Evolutionary conservation across 768 basidiomycete species (phyloP), one percentile per base, ranked within the genome.

Genomic region (Boletellus sp.): DNA sequence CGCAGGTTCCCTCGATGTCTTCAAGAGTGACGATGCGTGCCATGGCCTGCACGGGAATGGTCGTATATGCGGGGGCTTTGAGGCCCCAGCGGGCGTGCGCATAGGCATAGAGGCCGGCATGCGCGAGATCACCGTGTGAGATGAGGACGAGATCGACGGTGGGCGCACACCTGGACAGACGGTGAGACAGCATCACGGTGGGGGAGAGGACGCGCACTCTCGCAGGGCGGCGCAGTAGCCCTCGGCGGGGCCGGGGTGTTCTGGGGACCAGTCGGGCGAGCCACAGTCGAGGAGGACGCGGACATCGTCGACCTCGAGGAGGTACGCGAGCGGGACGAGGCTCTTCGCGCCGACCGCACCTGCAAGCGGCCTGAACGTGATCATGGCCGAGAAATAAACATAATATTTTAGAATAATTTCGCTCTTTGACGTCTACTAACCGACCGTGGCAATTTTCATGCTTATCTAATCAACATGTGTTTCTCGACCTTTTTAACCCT

Each of bases 21-120:
- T 97, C 92, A 6, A 87, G 79, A 2, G 89, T 87, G 15, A 91
- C 91, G 37, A 97, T 90, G 31, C 91, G 79, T 4, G 90, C 95
- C 86, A 94, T 95, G 48, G 94, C 92, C 58, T 94, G 91, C 0
- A 96, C 93, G 33, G 95, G 95, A 23, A 97, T 79, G 3, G 94
- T 95, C 0, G 90, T 88, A 66, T 98, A 99, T 17, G 93, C 84
- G 3, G 94, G 92, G 19, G 94, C 94, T 51, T 79, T 85, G 36
- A 98, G 76, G 19, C 85, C 85, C 87, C 91, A 94, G 65, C 81
- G 78, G 16, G 93, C 80, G 65, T 90, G 79, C 6, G 96, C 94
- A 67, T 90, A 97, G 11, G 96, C 84, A 63, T 91, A 94, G n/a
- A 98, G 74, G 15, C 95, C 95, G 23, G 87, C 79, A 63, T 96